Evolutionary conservation across 805 yeast species (phyloP), one percentile per base, ranked within the genome.

Genomic region (Metschnikowia lachancei): DNA sequence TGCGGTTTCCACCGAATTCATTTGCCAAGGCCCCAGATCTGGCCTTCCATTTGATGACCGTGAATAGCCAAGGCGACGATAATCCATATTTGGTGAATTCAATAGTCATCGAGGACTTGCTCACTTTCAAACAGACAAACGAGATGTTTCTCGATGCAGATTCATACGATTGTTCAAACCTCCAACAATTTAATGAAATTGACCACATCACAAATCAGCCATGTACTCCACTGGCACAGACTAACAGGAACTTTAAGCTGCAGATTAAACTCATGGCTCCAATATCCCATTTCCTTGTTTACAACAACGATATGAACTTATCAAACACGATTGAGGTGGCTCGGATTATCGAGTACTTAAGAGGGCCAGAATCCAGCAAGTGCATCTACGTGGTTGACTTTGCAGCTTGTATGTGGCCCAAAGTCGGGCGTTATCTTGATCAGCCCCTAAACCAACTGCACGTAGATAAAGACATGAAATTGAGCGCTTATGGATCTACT

Each of bases 211-310:
- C 16, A 14, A 36, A 32, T 17, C 19, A 33, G 29, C 32, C 20
- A 2, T 22, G 39, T 18, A 43, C 39, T 26, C 36, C 49, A n/a
- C 39, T 40, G 41, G 58, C 53, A 18, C 49, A 66, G 37, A 60
- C 63, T 39, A 67, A 63, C 42, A 52, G 75, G 8, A 67, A 67
- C 52, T 69, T 50, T 48, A 47, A 52, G 22, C 50, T 50, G 35
- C 74, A 69, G 49, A 51, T 60, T 22, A 56, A 56, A 42, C 50
- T 69, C 35, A 59, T 63, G 62, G 67, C 71, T 1, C 59, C 65
- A 10, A 47, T 67, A n/a, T 60, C 65, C 11, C 58, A 65, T 42
- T 66, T 68, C 42, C 51, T 69, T 2, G 47, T 67, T 18, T 69
- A 68, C 52, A 66, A 64, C 46, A 59, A 59, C 44, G 51, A 51